Conservation (phyloP, 345 rosid genomes). For the Dipteronia sinensis region DNA sequence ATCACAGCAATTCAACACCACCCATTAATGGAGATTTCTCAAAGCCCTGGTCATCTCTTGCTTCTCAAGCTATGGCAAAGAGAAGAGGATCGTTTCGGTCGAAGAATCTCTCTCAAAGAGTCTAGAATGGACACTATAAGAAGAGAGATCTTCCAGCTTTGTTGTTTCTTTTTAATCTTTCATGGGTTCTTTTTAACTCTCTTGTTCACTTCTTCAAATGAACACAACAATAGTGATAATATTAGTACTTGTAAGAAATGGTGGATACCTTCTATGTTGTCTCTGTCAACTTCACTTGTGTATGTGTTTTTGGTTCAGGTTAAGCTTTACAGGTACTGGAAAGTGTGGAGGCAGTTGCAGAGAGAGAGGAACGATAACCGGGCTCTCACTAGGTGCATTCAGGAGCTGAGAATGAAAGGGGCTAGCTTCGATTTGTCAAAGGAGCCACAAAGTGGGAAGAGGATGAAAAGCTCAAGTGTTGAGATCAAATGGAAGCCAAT, state of each 20-base stretch:
- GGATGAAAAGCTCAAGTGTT: slow-evolving; percentile 94
- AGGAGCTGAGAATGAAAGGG: slow-evolving; percentile 96
- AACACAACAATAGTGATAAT: background rate
- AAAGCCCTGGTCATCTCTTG: slow-evolving; percentile 88
- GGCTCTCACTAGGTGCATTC: slow-evolving; percentile 67
- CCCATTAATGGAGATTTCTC: slow-evolving; percentile 86
- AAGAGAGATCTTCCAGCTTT: slow-evolving; percentile 81
- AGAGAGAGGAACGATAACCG: slow-evolving; percentile 72
- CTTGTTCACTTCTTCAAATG: slow-evolving; percentile 56
- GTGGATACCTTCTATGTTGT: slow-evolving; percentile 78
- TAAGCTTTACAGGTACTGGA: slow-evolving; percentile 74
- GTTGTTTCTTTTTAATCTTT: slow-evolving; percentile 71
- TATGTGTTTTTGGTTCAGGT: slow-evolving; percentile 69
- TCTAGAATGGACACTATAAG: slow-evolving; percentile 71
- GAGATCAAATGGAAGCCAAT: slow-evolving; percentile 94
- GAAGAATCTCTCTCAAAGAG: slow-evolving; percentile 56
- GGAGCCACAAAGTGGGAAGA: slow-evolving; percentile 76
- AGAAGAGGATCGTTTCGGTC: slow-evolving; percentile 68
- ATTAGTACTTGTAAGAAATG: slow-evolving; percentile 53
- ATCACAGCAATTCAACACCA: slow-evolving; percentile 75
- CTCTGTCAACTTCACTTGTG: slow-evolving; percentile 63
- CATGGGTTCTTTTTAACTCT: slow-evolving; percentile 70
- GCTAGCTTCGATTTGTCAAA: slow-evolving; percentile 83
- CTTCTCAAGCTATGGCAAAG: slow-evolving; percentile 94
- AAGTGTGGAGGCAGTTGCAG: slow-evolving; percentile 64